Evolutionary conservation across 768 basidiomycete genomes (phyloP).

Genomic region (Amanita brunnescens): DNA sequence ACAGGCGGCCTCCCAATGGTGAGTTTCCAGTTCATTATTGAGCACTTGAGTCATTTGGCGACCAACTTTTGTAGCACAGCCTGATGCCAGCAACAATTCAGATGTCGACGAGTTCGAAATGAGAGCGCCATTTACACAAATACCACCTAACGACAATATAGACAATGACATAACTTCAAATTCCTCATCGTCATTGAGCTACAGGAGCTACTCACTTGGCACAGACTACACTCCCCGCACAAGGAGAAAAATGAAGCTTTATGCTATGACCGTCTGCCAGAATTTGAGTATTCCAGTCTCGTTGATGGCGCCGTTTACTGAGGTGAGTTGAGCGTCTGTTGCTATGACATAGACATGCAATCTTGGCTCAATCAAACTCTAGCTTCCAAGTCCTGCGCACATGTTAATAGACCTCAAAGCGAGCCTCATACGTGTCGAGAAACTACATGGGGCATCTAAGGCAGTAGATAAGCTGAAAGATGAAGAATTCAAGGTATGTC

Average conservation of each 20-base stretch:
- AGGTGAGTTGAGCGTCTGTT: not conserved
- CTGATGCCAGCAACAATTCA: not conserved
- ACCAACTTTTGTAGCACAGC: not conserved
- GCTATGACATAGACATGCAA: not conserved
- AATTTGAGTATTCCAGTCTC: not conserved
- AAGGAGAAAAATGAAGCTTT: not conserved
- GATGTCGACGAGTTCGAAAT: not conserved
- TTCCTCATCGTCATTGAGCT: not conserved
- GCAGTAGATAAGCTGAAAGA: not conserved
- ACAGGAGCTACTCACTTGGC: not conserved
- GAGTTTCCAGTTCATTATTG: not conserved
- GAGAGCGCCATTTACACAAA: not conserved
- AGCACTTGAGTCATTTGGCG: not conserved
- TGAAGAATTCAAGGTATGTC: slow-evolving; percentile 1
- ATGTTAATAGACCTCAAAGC: slow-evolving; percentile 4
- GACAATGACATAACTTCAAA: not conserved
- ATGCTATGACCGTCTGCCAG: not conserved
- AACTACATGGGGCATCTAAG: not conserved
- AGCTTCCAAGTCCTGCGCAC: slow-evolving; percentile 1
- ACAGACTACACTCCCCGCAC: slow-evolving; percentile 2
- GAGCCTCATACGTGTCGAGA: not conserved
- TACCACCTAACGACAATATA: slow-evolving; percentile 1
- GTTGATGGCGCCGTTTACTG: slow-evolving; percentile 1
- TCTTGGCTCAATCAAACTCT: not conserved
- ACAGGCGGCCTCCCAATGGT: not conserved